Percentiles rank a stretch among this genome's conserved stretches.
Conservation (phyloP, 192 early-diverging fungal species). For the Fimicolochytrium jonesii region DNA sequence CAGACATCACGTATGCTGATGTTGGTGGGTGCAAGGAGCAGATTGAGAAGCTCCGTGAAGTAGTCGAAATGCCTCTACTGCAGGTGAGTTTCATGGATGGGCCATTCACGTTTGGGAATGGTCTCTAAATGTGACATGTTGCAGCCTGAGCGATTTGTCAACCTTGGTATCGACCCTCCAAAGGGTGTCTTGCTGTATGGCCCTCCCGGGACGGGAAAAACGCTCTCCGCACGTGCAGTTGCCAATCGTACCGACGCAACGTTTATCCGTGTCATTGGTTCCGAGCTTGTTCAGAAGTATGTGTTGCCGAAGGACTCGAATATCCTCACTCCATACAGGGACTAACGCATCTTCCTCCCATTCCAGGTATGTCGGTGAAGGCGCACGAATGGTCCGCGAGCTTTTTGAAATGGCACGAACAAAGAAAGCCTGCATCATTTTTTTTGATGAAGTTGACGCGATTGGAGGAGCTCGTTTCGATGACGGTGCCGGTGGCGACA, state of each 20-base stretch:
- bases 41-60: slow-evolving; percentile 98
- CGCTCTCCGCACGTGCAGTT: slow-evolving; percentile 94
- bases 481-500: slow-evolving; percentile 98
- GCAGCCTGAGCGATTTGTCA: slow-evolving; percentile 92
- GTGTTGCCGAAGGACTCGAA: slow-evolving; percentile 31
- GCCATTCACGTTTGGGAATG: no score
- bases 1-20: slow-evolving; percentile 98
- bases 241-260: slow-evolving; percentile 99
- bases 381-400: slow-evolving; percentile 98
- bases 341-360: not conserved
- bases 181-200: slow-evolving; percentile 99
- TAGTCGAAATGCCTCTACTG: slow-evolving; percentile 94
- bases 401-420: slow-evolving; percentile 99
- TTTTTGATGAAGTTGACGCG: slow-evolving; percentile 99
- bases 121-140: no score
- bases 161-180: slow-evolving; percentile 98
- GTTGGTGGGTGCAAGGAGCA: slow-evolving; percentile 99
- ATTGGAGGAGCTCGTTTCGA: slow-evolving; percentile 93
- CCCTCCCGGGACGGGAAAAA: slow-evolving; percentile 90
- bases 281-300: slow-evolving; percentile 95
- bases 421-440: slow-evolving; percentile 99
- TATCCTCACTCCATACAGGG: no score
- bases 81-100: slow-evolving; percentile 43
- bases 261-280: slow-evolving; percentile 99
- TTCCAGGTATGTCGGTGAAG: slow-evolving; percentile 89